These are phyloP conservation scores for Tetrahymena elliotti DNA, from an alignment of 73 alveolate species.

Conservation along the genomic window DNA sequence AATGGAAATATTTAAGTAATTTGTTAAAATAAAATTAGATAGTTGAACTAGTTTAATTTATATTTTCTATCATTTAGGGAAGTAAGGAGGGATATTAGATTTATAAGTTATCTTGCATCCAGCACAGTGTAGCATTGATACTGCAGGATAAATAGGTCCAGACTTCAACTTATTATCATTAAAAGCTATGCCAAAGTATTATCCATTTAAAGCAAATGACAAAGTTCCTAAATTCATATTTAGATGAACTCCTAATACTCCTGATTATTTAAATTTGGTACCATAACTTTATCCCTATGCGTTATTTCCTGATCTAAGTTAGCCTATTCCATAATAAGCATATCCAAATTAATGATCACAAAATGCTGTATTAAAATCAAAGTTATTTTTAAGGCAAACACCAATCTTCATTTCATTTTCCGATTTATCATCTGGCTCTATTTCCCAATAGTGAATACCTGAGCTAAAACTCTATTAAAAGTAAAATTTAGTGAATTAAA, in stretches of 20 bases:
- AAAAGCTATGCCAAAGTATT: slow-evolving; percentile 52
- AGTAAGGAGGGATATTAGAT: neutral
- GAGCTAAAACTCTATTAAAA: slow-evolving; percentile 28
- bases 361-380: slow-evolving; percentile 45
- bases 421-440: slow-evolving; percentile 32
- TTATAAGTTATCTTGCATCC: slow-evolving; percentile 27
- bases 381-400: slow-evolving; percentile 24
- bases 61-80: neutral
- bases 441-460: slow-evolving; percentile 69
- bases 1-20: neutral
- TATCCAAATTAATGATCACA: slow-evolving; percentile 53
- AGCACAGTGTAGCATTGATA: slow-evolving; percentile 54
- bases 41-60: neutral
- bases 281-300: slow-evolving; percentile 55
- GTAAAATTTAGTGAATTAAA: no score
- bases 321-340: slow-evolving; percentile 65
- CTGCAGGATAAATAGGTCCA: slow-evolving; percentile 65
- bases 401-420: slow-evolving; percentile 67
- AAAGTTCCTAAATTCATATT: slow-evolving; percentile 61
- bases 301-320: slow-evolving; percentile 53
- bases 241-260: slow-evolving; percentile 54
- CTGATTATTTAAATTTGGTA: slow-evolving; percentile 43
- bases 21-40: no score
- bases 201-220: slow-evolving; percentile 46
- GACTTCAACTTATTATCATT: slow-evolving; percentile 30